Base-by-base conservation (phyloP, 2,329 filamentous ascomycete genomes). In the Ophiostoma perfectum region DNA sequence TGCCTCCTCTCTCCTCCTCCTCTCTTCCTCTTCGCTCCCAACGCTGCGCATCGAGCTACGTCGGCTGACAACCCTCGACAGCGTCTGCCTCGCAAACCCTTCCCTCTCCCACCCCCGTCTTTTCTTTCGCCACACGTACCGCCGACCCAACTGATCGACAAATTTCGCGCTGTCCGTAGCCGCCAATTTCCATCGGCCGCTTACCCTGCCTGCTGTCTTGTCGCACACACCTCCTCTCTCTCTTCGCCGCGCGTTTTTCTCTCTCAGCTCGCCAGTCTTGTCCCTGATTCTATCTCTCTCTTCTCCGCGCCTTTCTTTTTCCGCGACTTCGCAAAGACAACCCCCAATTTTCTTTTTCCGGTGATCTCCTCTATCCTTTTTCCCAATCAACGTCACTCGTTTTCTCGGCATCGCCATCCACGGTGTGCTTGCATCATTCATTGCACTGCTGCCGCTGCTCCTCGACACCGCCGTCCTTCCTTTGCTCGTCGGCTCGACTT, bases 201-300 rank as follows among this genome's bases (percentile, higher is more conserved):
- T 42, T 42, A 39, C 39, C 60, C 55, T 38, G 55, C n/a, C 60
- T 63, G 60, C 38, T 63, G 60, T 16, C 38, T 42, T 63, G 63
- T 64, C 63, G 63, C 63, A 64, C 63, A 64, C 63, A 64, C 63
- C 60, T 63, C 58, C 58, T 62, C 39, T 45, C n/a, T 45, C 63
- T 47, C 27, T 63, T 16, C 60, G 39, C 38, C 38, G 60, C 60
- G 60, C 60, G 60, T 63, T 38, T 60, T 42, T n/a, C 49, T 18
- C 49, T 18, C 49, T 55, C 49, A 55, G 49, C 49, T 42, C 12
- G 16, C 16, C 14, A 16, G 55, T 60, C 27, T 60, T 16, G 27
- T 60, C 27, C 5, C 55, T 38, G 5, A 38, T 27, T 14, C 27
- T 36, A 60, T 8, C 55, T 44, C 60, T 47, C 63, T 42, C 39